Evolutionary conservation across 2,329 filamentous ascomycete genomes (phyloP).

Genomic region (Monosporascus ibericus): DNA sequence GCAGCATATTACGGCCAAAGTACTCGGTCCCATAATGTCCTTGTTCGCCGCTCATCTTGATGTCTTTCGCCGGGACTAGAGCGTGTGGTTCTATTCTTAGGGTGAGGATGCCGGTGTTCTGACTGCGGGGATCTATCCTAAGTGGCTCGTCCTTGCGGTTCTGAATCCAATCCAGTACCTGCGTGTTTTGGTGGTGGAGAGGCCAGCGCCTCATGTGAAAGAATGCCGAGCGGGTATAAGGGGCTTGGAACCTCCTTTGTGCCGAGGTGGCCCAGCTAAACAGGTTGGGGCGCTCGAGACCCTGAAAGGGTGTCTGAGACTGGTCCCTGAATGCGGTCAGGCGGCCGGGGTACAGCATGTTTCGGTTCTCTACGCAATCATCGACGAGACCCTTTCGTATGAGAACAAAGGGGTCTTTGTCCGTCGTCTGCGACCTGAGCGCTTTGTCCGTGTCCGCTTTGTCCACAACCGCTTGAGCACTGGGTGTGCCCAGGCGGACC

Average conservation of each 20-base stretch:
- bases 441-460: conserved; percentile 24
- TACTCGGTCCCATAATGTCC: background rate
- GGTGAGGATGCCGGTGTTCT: background rate
- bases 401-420: conserved; percentile 15
- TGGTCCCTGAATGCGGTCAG: conserved; percentile 16
- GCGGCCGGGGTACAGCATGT: conserved; percentile 35
- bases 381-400: conserved; percentile 35
- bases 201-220: conserved; percentile 46
- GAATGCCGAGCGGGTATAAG: conserved; percentile 27
- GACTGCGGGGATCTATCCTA: conserved; percentile 1
- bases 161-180: conserved; percentile 23
- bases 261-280: conserved; percentile 25
- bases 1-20: too few species aligned
- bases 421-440: conserved; percentile 7
- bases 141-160: conserved; percentile 23
- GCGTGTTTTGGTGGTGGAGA: conserved; percentile 29
- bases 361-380: conserved; percentile 37
- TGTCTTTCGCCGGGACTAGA: background rate
- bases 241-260: conserved; percentile 23
- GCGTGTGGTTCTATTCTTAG: conserved; percentile 1
- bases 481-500: conserved; percentile 3
- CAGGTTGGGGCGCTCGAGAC: conserved; percentile 18
- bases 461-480: conserved; percentile 24
- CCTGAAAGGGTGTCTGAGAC: conserved; percentile 10
- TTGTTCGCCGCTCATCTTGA: background rate